phyloP scores from a whole-genome alignment of 2,329 filamentous ascomycete genomes.

The Ustulina deusta region DNA sequence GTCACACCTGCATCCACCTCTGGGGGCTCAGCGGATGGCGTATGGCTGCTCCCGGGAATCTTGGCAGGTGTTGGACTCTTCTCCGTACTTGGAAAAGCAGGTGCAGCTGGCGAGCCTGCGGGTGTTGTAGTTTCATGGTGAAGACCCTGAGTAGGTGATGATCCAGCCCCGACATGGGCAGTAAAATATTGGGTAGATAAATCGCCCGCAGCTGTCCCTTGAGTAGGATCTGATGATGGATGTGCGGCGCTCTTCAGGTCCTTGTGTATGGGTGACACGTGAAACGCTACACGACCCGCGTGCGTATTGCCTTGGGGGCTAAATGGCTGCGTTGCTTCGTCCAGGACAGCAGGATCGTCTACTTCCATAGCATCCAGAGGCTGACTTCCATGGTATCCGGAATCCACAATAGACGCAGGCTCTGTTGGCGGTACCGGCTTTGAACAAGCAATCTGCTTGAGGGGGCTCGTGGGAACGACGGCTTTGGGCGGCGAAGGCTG shows the following conservation, averaged over 20 bases:
- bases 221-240: constrained; percentile 41
- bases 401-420: constrained; percentile 65
- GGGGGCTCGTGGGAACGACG: constrained; percentile 52
- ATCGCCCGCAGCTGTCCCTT: constrained; percentile 41
- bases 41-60: constrained; percentile 24
- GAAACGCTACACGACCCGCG: constrained; percentile 41
- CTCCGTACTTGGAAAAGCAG: constrained; percentile 27
- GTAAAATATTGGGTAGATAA: constrained; percentile 48
- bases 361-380: constrained; percentile 64
- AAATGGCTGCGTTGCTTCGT: constrained; percentile 45
- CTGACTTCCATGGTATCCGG: constrained; percentile 79
- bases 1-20: constrained; percentile 41
- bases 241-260: constrained; percentile 39
- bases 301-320: constrained; percentile 40
- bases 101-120: constrained; percentile 47
- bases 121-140: constrained; percentile 51
- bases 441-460: constrained; percentile 51
- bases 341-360: constrained; percentile 40
- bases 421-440: constrained; percentile 46
- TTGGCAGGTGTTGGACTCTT: constrained; percentile 39
- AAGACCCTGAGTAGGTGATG: constrained; percentile 38
- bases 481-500: constrained; percentile 50
- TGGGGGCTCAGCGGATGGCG: constrained; percentile 38
- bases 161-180: constrained; percentile 41
- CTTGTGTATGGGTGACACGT: constrained; percentile 39